Evolutionary conservation across 2,329 filamentous ascomycete genomes (phyloP), one percentile per base, ranked within the genome.

Genomic region (Cryphonectria naterciae): DNA sequence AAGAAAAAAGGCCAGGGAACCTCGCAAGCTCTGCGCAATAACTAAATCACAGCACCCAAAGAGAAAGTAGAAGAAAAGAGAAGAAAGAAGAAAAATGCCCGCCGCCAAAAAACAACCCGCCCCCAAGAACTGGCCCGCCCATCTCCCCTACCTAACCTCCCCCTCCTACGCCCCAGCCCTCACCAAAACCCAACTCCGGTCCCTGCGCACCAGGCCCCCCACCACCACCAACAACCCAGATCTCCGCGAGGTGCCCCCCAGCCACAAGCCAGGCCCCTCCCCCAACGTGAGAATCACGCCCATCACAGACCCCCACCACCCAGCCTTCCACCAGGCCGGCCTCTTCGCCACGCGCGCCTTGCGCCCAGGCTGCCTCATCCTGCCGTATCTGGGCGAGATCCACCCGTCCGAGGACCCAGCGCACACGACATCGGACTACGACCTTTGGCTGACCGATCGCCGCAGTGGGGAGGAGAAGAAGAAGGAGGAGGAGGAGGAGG

Each of bases 371-470:
- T 80, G 83, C 1, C 85, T 91, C 60, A 84, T 92, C 65, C 75
- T 91, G n/a, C 85, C 86, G 25, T 92, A 92, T 77, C 80, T 91
- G 4, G 90, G 90, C 7, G 80, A 86, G 22, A 81, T 89, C 63
- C 89, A 92, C 78, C 80, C 81, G 22, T 74, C 78, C 61, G 71
- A 76, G 67, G 68, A 76, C 74, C 76, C 78, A 2, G 75, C 75
- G 28, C 81, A 87, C 72, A 80, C 81, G n/a, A 70, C 76, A 19
- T 88, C 85, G 8, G 87, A 92, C 79, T 92, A 92, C 76, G 90
- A 92, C 77, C 81, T 92, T 37, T 90, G 88, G 84, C 81, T 92
- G 28, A 49, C 41, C 13, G 41, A 65, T 15, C 41, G 63, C 39
- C 15, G 61, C 39, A n/a, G 61, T 25, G 39, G 8, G 1, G 60